Percentiles rank a stretch among this genome's conserved stretches.
Evolutionary conservation across 2,329 filamentous ascomycete species (phyloP).

Genomic region (Fusarium udum): DNA sequence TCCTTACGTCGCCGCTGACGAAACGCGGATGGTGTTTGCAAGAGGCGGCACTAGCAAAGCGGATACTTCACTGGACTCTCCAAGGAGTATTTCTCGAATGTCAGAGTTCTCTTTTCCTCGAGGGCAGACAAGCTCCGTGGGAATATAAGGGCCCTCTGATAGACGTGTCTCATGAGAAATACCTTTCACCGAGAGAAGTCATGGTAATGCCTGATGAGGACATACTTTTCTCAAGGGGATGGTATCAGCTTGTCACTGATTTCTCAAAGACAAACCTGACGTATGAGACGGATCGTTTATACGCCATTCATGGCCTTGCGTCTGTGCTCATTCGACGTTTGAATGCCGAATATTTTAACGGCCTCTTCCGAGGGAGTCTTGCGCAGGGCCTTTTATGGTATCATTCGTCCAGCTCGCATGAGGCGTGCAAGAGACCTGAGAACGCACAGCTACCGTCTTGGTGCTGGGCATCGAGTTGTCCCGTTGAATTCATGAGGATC

Average conservation of each 20-base stretch:
- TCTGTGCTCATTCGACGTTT: neutral
- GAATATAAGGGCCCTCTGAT: no score
- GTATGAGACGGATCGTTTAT: neutral
- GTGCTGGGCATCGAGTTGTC: neutral
- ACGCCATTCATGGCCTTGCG: neutral
- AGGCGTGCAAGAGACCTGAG: neutral
- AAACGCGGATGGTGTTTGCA: neutral
- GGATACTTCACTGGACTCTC: neutral
- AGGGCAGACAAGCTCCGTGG: fast-evolving
- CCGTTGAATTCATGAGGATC: neutral
- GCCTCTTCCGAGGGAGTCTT: neutral
- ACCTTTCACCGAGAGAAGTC: no score
- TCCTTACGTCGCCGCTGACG: neutral
- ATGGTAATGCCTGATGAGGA: neutral
- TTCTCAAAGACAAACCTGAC: neutral
- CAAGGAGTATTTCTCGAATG: neutral
- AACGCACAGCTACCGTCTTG: neutral
- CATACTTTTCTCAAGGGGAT: fast-evolving
- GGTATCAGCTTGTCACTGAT: neutral
- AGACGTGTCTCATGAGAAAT: no score
- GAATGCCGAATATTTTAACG: neutral
- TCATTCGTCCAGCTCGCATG: fast-evolving
- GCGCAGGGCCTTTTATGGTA: neutral
- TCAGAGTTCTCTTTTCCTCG: neutral
- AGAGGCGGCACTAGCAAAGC: neutral